These are phyloP conservation scores for Pulveroboletus sp. DNA, from an alignment of 768 basidiomycete genomes.

Conservation along the genomic window DNA sequence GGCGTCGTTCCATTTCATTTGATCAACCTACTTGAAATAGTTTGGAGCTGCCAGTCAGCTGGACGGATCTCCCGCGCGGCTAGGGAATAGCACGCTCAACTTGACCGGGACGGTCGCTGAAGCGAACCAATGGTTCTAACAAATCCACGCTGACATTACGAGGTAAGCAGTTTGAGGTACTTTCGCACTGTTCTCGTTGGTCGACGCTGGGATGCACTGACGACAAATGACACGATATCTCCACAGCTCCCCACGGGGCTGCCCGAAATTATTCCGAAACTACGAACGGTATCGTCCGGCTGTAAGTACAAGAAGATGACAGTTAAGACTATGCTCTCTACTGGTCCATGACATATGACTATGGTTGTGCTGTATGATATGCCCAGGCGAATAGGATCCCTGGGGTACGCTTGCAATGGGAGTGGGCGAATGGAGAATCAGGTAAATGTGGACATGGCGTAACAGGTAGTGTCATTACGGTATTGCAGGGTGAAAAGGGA, in stretches of 20 bases:
- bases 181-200: not conserved
- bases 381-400: not conserved
- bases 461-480: not conserved
- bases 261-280: not conserved
- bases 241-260: not conserved
- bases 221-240: not conserved
- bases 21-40: too few relatives aligned
- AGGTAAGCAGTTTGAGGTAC: too few relatives aligned
- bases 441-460: not conserved
- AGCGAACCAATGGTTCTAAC: too few relatives aligned
- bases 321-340: too few relatives aligned
- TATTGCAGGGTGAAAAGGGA: not conserved
- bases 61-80: constrained; percentile 2
- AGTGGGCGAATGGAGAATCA: not conserved
- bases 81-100: too few relatives aligned
- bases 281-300: not conserved
- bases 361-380: too few relatives aligned
- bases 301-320: too few relatives aligned
- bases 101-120: too few relatives aligned
- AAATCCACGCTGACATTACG: too few relatives aligned
- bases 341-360: too few relatives aligned
- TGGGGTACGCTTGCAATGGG: not conserved
- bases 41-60: not conserved
- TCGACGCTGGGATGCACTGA: too few relatives aligned
- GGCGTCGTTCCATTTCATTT: not conserved